Evolutionary conservation across 441 rosid genomes (phyloP), one percentile per base, ranked within the genome.

Genomic region (Raphanus hybrid): DNA sequence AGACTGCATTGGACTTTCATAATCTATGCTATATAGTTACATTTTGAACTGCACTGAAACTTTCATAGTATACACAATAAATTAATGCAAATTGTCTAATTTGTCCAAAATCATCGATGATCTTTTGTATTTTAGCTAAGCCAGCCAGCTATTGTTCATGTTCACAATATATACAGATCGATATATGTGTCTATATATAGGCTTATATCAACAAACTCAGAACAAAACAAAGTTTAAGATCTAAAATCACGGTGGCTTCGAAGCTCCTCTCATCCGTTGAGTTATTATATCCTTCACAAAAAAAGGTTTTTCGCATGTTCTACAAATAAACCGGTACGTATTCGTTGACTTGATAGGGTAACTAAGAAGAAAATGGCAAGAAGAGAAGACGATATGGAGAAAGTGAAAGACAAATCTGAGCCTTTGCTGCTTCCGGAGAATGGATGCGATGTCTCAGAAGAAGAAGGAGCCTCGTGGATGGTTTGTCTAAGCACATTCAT

Each of bases 401-500:
- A 16, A 58, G 32, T 0, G 58, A 50, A 71, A 8, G 80, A 60
- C 0, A 71, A 60, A 75, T 61, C 74, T 9, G 83, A 85, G 66
- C 89, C 91, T 69, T 85, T 88, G 62, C 52, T 88, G 15, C 43
- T 11, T 59, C 75, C 67, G 68, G 69, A 82, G 45, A 67, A 35
- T 10, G 69, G 18, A 58, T 57, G 73, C 5, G 71, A 71, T 72
- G 82, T 32, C 50, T 61, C 77, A 29, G 80, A 67, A 52, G 76
- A 71, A 63, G 82, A 67, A 57, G 76, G 67, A 63, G 64, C 69
- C 4, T 73, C 84, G 48, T 69, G 84, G 73, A 86, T 87, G 92
- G 91, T 88, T 84, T 69, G 67, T 64, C 68, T 90, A 54, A 82
- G 91, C 81, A 87, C 91, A 5, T 84, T 78, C 55, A 70, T 88